Evolutionary conservation across 768 basidiomycete genomes (phyloP), one percentile per base, ranked within the genome.

Genomic region (Trametes sanguinea): DNA sequence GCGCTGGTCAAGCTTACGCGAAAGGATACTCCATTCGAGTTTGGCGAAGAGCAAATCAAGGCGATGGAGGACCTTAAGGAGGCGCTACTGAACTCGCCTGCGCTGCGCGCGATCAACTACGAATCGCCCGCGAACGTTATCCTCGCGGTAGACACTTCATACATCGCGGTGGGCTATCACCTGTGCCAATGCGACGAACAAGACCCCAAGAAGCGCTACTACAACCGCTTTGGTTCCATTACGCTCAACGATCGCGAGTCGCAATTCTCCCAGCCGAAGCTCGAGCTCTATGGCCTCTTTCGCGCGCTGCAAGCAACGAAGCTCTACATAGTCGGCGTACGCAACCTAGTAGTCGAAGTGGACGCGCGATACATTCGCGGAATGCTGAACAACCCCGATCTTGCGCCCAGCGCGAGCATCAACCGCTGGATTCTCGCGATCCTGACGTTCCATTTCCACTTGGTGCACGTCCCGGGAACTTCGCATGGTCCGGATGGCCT

Each of bases 381-480:
- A 37, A 46, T 46, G 45, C 45, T 46, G n/a, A 46, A 46, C 45
- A 75, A 77, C 35, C 77, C 76, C 0, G 76, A 78, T 29, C 61
- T 76, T 0, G 71, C 75, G 3, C 78, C 78, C 0, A 77, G 71
- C 40, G 71, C 75, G 2, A 62, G 73, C 0, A 72, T 79, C 2
- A 81, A 81, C 45, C 51, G 75, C 7, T 81, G 80, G 80, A 76
- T 80, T 30, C 70, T 71, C 0, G 73, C 61, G 0, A 78, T 81
- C 14, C 63, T 73, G 0, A 48, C 76, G 0, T 80, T 76, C 57
- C 57, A 73, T 42, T 76, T 78, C 65, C 64, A 66, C 2, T 55
- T 80, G 0, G 47, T 67, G 0, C 80, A 81, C 52, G 69, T 81
- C 6, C 75, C 76, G 35, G 35, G 35, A 5, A 37, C 35, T 6